phyloP scores from a whole-genome alignment of 2,329 filamentous ascomycete genomes.

The Pseudocercospora eumusae region DNA sequence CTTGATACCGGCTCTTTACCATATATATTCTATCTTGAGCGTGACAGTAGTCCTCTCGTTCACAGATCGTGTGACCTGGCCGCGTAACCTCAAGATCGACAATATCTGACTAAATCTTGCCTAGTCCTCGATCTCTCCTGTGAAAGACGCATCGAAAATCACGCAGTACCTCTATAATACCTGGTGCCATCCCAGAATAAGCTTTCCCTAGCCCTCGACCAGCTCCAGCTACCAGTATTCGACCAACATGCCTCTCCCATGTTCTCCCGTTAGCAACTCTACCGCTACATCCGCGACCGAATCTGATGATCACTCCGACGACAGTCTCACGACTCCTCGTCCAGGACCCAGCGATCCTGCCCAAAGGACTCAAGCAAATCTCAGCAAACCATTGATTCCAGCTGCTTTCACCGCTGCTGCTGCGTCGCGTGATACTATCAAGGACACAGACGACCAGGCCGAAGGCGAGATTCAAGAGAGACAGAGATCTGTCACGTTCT shows the following conservation, averaged over 20 bases:
- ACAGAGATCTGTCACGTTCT: constrained; percentile 20
- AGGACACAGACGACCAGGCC: neutral
- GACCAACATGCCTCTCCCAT: constrained; percentile 33
- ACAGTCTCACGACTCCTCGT: constrained; percentile 39
- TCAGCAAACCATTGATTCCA: constrained; percentile 34
- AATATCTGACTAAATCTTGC: neutral
- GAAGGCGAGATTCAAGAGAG: constrained; percentile 9
- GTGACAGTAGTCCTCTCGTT: neutral
- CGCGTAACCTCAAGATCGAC: neutral
- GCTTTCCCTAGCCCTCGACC: constrained; percentile 10
- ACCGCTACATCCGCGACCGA: constrained; percentile 34
- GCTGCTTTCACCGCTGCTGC: constrained; percentile 9
- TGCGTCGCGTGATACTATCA: neutral
- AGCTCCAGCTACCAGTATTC: neutral
- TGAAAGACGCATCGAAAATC: neutral
- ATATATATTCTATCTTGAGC: constrained; percentile 1
- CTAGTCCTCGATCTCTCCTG: neutral
- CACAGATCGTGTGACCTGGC: neutral
- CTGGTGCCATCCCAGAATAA: neutral
- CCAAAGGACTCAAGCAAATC: constrained; percentile 32
- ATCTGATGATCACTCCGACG: constrained; percentile 32
- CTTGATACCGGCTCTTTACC: neutral
- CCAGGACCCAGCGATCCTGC: constrained; percentile 38
- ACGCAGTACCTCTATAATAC: neutral
- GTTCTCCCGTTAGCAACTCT: constrained; percentile 39